Base-by-base conservation (phyloP, 768 basidiomycete species). In the Mycena vulgaris region DNA sequence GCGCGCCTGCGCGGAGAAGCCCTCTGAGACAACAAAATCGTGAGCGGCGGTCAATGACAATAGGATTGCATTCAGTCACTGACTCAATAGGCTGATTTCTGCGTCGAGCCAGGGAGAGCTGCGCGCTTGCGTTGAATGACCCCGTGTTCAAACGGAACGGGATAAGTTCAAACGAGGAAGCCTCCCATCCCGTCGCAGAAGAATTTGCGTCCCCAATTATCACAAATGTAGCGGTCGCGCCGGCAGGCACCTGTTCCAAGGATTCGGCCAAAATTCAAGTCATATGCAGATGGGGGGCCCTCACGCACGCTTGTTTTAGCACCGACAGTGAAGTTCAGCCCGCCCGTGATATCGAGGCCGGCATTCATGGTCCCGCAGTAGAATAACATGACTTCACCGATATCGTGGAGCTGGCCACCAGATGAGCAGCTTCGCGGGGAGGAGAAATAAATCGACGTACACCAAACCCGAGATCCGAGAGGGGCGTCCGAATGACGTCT, bases 91-190 rank as follows among this genome's bases (percentile, higher is more conserved):
- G 35, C 3, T 23, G 1, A 70, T 3, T n/a, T 66, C 63, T 14
- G 33, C 11, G 0, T 70, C 69, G 69, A 13, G 69, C 66, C 1
- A 70, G 58, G 0, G 63, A 52, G 2, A 70, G 14, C 13, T 48
- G 51, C 13, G 69, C 59, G 9, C 63, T 47, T 4, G 63, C 52
- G 21, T 60, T 61, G 45, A 70, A 31, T 2, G 49, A 56, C 6
- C 69, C 69, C 14, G 63, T 62, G 45, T 70, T 70, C 2, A 70
- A 25, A 0, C 63, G 48, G 45, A 70, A 70, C n/a, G 69, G 69
- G 21, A 66, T 56, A 0, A 70, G 7, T 1, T 53, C 58, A 6
- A 70, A 70, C 0, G 57, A 37, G 2, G 58, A 21, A 3, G 0
- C 21, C 13, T 62, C 35, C 69, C 68, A 70, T 27, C 68, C 68